Evolutionary conservation across 331 rosid species (phyloP).

Genomic region (Dryas integrifolia): DNA sequence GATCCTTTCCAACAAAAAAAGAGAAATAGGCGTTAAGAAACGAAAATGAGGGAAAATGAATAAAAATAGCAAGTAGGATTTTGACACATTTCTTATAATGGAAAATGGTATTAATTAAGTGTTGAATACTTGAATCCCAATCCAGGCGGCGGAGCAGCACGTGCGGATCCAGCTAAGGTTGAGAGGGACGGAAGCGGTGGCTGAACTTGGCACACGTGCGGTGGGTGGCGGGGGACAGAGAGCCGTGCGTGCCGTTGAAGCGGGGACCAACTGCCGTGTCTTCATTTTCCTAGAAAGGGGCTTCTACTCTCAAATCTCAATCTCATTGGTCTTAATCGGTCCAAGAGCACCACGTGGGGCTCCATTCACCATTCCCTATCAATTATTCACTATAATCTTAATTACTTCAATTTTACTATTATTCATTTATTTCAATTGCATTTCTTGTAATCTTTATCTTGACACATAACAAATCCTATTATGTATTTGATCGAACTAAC

Average conservation of each 20-base stretch:
- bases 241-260: constrained; percentile 11
- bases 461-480: no score
- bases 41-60: neutral
- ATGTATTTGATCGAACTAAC: no score
- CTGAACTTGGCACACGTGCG: constrained; percentile 41
- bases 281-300: constrained; percentile 17
- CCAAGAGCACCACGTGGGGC: constrained; percentile 29
- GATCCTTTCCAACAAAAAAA: neutral
- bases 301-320: neutral
- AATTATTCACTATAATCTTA: neutral
- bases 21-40: neutral
- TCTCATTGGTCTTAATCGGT: neutral
- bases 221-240: constrained; percentile 2
- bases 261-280: constrained; percentile 36
- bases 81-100: no score
- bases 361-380: neutral
- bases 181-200: neutral
- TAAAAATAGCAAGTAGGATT: no score
- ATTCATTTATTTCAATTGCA: no score
- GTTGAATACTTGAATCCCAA: neutral
- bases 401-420: no score
- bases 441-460: no score
- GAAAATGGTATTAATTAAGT: neutral
- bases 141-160: constrained; percentile 17
- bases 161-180: constrained; percentile 27